Percentiles rank a stretch among this genome's conserved stretches.
Conservation (phyloP, 768 basidiomycete species). For the Mycena alexandri region DNA sequence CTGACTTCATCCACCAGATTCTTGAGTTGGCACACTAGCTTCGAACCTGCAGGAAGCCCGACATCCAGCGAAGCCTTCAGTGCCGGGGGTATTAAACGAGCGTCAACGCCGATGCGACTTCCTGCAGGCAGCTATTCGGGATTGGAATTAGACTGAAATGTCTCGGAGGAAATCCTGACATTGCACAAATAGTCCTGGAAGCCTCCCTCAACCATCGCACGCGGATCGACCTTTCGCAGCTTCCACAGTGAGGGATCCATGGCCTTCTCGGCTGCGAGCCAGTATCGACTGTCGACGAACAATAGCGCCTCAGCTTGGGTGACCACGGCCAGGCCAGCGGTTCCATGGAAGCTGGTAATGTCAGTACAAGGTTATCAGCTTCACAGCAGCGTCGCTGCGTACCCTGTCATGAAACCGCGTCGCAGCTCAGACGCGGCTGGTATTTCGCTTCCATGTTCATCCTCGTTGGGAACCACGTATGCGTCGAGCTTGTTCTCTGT, state of each 20-base stretch:
- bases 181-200: slow-evolving; percentile 38
- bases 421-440: slow-evolving; percentile 66
- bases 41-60: slow-evolving; percentile 54
- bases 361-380: background rate
- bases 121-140: slow-evolving; percentile 31
- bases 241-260: slow-evolving; percentile 50
- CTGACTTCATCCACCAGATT: slow-evolving; percentile 69
- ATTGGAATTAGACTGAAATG: background rate
- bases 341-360: slow-evolving; percentile 61
- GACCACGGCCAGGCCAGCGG: slow-evolving; percentile 65
- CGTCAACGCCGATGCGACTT: slow-evolving; percentile 67
- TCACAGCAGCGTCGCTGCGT: slow-evolving; percentile 35
- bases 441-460: slow-evolving; percentile 71
- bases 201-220: slow-evolving; percentile 34
- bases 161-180: background rate
- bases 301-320: slow-evolving; percentile 65
- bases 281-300: slow-evolving; percentile 70
- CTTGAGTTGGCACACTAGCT: slow-evolving; percentile 65
- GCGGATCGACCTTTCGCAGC: slow-evolving; percentile 33
- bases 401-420: slow-evolving; percentile 69
- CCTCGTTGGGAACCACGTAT: slow-evolving; percentile 62
- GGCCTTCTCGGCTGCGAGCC: slow-evolving; percentile 66
- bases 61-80: slow-evolving; percentile 55
- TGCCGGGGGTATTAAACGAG: slow-evolving; percentile 65
- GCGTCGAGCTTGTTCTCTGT: slow-evolving; percentile 38